These are phyloP conservation scores for Mycena metata DNA, from an alignment of 768 basidiomycete species.

Conservation along the genomic window DNA sequence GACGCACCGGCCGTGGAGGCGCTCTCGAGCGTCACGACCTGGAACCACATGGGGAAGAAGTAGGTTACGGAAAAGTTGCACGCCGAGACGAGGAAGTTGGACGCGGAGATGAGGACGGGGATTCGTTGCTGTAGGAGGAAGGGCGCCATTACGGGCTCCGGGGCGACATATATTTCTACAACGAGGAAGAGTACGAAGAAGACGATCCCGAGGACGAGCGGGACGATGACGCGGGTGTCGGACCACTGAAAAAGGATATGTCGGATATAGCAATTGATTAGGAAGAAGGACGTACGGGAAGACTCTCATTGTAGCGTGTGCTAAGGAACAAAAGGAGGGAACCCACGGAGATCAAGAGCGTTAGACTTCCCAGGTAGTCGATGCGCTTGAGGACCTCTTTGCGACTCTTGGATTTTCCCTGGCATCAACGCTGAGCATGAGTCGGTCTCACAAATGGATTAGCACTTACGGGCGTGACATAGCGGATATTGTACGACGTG, in stretches of 20 bases:
- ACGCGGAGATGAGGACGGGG: slow-evolving; percentile 78
- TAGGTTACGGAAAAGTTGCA: slow-evolving; percentile 86
- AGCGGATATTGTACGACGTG: slow-evolving; percentile 69
- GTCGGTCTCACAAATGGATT: not conserved
- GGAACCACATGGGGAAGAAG: slow-evolving; percentile 89
- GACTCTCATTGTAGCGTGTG: slow-evolving; percentile 76
- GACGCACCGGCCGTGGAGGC: slow-evolving; percentile 74
- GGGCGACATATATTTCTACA: slow-evolving; percentile 74
- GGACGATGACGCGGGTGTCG: slow-evolving; percentile 64
- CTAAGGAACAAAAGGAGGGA: slow-evolving; percentile 78
- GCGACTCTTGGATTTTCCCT: slow-evolving; percentile 78
- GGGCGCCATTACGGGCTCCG: slow-evolving; percentile 82
- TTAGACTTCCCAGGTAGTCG: slow-evolving; percentile 81
- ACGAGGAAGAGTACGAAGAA: slow-evolving; percentile 70
- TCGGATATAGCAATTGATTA: no score
- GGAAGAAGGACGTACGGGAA: slow-evolving; percentile 56
- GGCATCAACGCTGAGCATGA: slow-evolving; percentile 13
- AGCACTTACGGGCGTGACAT: slow-evolving; percentile 74
- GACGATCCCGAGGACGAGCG: slow-evolving; percentile 58
- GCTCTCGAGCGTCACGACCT: slow-evolving; percentile 79
- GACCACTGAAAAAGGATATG: slow-evolving; percentile 62
- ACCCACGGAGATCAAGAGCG: slow-evolving; percentile 71
- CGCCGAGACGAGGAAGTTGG: slow-evolving; percentile 79
- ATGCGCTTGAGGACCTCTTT: slow-evolving; percentile 80
- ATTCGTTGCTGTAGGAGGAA: slow-evolving; percentile 73